These are phyloP conservation scores for Globisporangium cederbergense DNA, from an alignment of 352 stramenopile species.

Conservation along the genomic window DNA sequence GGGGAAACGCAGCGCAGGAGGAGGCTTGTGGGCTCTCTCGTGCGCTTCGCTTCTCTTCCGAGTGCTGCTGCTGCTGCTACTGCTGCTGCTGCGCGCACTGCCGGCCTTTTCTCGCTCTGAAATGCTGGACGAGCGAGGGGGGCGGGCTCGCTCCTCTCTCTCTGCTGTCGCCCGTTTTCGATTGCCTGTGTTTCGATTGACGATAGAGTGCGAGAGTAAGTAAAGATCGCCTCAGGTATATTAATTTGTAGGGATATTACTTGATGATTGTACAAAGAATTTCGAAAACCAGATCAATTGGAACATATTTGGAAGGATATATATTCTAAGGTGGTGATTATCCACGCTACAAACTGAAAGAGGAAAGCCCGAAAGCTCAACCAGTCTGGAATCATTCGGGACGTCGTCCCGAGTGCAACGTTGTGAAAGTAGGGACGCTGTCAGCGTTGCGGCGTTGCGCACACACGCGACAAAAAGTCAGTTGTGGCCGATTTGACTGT, in stretches of 20 bases:
- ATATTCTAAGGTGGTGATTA: background rate
- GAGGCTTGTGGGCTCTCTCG: background rate
- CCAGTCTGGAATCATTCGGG: background rate
- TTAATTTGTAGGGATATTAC: too few relatives aligned
- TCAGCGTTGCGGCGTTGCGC: background rate
- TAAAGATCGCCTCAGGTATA: background rate
- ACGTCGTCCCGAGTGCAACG: background rate
- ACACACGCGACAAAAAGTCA: background rate
- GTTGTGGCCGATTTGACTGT: constrained; percentile 13
- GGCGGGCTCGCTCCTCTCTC: constrained; percentile 2
- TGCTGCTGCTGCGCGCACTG: constrained; percentile 6
- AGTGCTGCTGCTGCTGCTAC: background rate
- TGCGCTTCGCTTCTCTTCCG: constrained; percentile 1
- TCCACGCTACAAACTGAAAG: background rate
- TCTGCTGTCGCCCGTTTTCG: background rate
- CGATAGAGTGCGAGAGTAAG: background rate
- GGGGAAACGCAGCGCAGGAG: background rate
- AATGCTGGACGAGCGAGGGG: constrained; percentile 6
- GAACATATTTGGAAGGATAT: background rate
- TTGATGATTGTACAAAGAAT: too few relatives aligned
- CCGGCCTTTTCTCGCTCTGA: constrained; percentile 15
- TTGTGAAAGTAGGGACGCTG: background rate
- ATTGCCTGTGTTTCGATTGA: background rate
- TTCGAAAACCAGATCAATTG: too few relatives aligned
- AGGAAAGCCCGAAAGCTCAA: constrained; percentile 3